Evolutionary conservation across 2,329 filamentous ascomycete genomes (phyloP).

Genomic region (Aspergillus sp.): DNA sequence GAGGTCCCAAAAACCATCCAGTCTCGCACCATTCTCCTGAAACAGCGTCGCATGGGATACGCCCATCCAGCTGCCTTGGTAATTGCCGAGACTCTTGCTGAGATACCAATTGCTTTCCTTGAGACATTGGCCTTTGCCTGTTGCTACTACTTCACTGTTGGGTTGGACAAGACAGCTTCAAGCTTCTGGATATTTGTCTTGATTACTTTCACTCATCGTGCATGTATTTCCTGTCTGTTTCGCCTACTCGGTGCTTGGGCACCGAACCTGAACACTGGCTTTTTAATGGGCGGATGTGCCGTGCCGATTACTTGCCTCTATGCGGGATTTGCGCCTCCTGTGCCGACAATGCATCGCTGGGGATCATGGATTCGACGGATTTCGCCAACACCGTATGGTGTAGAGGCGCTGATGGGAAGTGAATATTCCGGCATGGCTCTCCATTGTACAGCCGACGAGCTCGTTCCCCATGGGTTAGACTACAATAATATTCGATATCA

Average conservation of each 20-base stretch:
- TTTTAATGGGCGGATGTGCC: conserved; percentile 1
- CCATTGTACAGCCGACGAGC: conserved; percentile 44
- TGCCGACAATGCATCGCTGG: conserved; percentile 2
- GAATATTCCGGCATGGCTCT: conserved; percentile 55
- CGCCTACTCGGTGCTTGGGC: conserved; percentile 2
- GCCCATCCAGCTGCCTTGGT: not conserved
- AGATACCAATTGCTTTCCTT: not conserved
- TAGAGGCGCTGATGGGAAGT: conserved; percentile 59
- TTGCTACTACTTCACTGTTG: conserved; percentile 2
- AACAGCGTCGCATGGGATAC: not conserved
- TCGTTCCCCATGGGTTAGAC: conserved; percentile 45
- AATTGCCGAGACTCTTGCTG: not conserved
- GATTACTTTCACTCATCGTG: not conserved
- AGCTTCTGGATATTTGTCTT: conserved; percentile 1
- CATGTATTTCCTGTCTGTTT: not conserved
- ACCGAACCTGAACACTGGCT: not conserved
- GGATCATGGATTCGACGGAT: conserved; percentile 32
- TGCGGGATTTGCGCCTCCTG: not conserved
- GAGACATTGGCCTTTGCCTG: not conserved
- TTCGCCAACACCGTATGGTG: conserved; percentile 58
- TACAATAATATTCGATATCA: conserved; percentile 41
- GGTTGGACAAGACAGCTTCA: not conserved
- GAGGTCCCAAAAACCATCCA: not conserved
- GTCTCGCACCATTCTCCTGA: not conserved
- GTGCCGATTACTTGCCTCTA: not conserved